Base-by-base conservation (phyloP, 129 eudicot genomes). In the Solidago caesia region DNA sequence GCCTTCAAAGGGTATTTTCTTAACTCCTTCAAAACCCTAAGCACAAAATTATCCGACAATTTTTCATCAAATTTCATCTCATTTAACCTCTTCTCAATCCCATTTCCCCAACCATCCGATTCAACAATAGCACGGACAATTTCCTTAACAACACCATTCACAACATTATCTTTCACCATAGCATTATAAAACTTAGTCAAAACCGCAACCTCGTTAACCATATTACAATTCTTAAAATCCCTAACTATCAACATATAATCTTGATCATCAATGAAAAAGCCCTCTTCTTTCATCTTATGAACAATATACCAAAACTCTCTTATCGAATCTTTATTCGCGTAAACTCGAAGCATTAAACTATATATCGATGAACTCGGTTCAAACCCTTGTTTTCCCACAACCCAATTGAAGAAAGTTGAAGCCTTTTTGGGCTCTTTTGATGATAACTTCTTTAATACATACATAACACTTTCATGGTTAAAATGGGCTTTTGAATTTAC, bases 211-310 rank as follows among this genome's bases (percentile, higher is more conserved):
- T 87, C 96, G 15, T 68, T 75, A 8, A 12, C 65, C 97, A 90
- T 80, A 47, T 84, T 91, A 2, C 15, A 67, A 59, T 44, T 67
- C 77, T 82, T 81, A 41, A 88, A 84, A 25, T 45, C 77, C 71
- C 71, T 43, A 42, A 51, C 74, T 71, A 91, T 67, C 64, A 86
- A 67, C 14, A 44, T 7, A 68, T 82, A 88, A 0, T 87, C 82
- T 14, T 88, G 91, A 81, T 79, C 88, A 67, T 89, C 97, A 45
- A 94, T 43, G 58, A 71, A 85, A 72, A 80, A 87, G 49, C 99
- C 99, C 14, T 83, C 83, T 48, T 86, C 89, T 80, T 85, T 88
- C 99, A 94, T 91, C 81, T 85, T 85, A 44, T 78, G 77, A 46
- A 85, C 84, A 27, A 77, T 82, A 52, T 39, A 58, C 99, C 99